phyloP scores from a whole-genome alignment of 139 green algal genomes.

The Ettlia oleoabundans region DNA sequence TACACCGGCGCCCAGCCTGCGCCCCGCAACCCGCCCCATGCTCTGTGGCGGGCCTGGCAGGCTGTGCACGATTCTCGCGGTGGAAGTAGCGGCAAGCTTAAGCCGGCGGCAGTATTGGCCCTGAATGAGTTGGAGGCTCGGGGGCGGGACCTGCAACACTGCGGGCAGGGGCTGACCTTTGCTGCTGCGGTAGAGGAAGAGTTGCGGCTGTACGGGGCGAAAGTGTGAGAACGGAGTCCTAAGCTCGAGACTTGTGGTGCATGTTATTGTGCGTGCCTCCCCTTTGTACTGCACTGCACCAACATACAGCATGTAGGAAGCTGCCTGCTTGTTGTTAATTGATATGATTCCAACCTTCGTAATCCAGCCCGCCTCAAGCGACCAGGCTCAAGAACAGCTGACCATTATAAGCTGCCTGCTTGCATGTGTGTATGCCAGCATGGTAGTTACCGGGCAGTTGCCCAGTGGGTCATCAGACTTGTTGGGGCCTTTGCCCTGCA shows the following conservation, averaged over 20 bases:
- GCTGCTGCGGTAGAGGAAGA: constrained; percentile 10
- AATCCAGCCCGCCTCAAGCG: too few species aligned
- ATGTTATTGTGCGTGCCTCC: too few species aligned
- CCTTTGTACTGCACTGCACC: too few species aligned
- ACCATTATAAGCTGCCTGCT: too few species aligned
- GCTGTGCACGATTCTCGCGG: constrained; percentile 1
- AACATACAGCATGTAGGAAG: too few species aligned
- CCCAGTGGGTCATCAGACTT: too few species aligned
- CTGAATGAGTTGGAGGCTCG: constrained; percentile 14
- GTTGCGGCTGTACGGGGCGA: constrained; percentile 23
- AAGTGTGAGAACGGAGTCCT: not conserved
- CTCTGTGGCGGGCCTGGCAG: constrained; percentile 32
- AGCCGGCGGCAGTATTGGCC: not conserved
- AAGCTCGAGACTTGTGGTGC: too few species aligned
- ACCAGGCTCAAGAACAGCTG: too few species aligned
- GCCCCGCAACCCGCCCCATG: constrained; percentile 18
- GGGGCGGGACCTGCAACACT: not conserved
- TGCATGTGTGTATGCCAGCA: too few species aligned
- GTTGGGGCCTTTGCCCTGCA: too few species aligned
- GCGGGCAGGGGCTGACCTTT: not conserved
- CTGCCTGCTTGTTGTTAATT: not conserved
- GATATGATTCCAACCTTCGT: not conserved
- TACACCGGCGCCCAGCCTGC: not conserved
- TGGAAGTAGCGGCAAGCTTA: not conserved
- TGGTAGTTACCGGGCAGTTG: too few species aligned